Base-by-base conservation (phyloP, 257 asterid genomes). In the Solanum sejunctum region DNA sequence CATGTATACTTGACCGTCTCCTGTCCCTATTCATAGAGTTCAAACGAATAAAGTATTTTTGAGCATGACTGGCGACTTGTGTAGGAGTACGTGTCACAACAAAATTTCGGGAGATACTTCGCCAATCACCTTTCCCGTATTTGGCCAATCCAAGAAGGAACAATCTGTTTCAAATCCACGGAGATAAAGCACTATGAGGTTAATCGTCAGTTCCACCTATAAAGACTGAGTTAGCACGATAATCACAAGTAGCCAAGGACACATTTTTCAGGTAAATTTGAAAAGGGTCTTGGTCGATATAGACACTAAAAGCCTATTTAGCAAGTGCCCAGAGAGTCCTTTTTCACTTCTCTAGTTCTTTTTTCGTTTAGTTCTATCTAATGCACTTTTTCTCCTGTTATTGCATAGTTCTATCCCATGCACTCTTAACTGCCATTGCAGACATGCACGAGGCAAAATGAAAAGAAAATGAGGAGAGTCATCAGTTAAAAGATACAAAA, bases 31-130 rank as follows among this genome's bases (percentile, higher is more conserved):
- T 95, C 97, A 95, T 93, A 4, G 99, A 95, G 89, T 92, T 94
- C 82, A 95, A 82, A 58, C 98, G 98, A 20, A 95, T 95, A 84
- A 94, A 95, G 85, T 94, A 95, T 88, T 95, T 95, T 83, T 95
- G 99, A 3, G 99, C 98, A 63, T 95, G 99, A 87, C 98, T 95
- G 32, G 99, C 99, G 54, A 95, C 99, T 88, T 95, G 99, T 18
- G 99, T 95, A 23, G 99, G 99, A 13, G 98, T 95, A 71, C 99
- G 89, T 8, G 99, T 92, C 85, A 94, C 98, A 52, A 95, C 98
- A 80, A 91, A 94, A 85, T 95, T 94, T 8, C 99, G 88, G 4
- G 99, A 95, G 72, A 95, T 95, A 89, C 99, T 95, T 86, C 98
- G 88, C 99, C 99, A 96, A 81, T 94, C 98, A 12, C 99, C 99